These are phyloP conservation scores for Hagleromyces aurorensis DNA, from an alignment of 805 yeast genomes.

Conservation along the genomic window DNA sequence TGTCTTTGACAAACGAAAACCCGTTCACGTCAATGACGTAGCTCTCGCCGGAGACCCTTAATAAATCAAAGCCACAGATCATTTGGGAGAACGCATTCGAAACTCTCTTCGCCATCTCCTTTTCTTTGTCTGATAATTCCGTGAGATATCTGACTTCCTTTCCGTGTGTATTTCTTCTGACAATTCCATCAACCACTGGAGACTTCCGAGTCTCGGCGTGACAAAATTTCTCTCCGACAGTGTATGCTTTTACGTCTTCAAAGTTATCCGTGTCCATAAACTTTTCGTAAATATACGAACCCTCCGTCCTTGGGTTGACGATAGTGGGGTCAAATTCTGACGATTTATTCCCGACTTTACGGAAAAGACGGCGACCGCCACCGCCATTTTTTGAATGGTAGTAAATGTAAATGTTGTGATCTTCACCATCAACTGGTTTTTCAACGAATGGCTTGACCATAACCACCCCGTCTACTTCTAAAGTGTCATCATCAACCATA, in stretches of 20 bases:
- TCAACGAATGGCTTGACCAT: slow-evolving; percentile 91
- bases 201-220: slow-evolving; percentile 98
- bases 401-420: slow-evolving; percentile 91
- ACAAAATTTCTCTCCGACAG: slow-evolving; percentile 85
- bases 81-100: slow-evolving; percentile 77
- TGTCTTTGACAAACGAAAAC: slow-evolving; percentile 94
- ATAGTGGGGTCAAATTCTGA: slow-evolving; percentile 89
- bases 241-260: slow-evolving; percentile 97
- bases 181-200: slow-evolving; percentile 99
- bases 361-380: slow-evolving; percentile 89
- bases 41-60: slow-evolving; percentile 80
- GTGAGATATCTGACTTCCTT: slow-evolving; percentile 92
- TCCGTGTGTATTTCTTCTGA: slow-evolving; percentile 93
- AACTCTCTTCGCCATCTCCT: slow-evolving; percentile 70
- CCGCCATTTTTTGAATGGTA: slow-evolving; percentile 88
- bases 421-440: slow-evolving; percentile 98
- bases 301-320: slow-evolving; percentile 69
- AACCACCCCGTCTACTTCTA: slow-evolving; percentile 61
- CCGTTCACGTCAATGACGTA: slow-evolving; percentile 98
- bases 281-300: slow-evolving; percentile 85
- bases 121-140: slow-evolving; percentile 65
- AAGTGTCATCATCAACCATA: slow-evolving; percentile 83
- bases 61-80: slow-evolving; percentile 92
- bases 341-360: slow-evolving; percentile 95
- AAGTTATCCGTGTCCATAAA: slow-evolving; percentile 97